Conservation (phyloP, 805 yeast species). For the Teunomyces aglyptinius region DNA sequence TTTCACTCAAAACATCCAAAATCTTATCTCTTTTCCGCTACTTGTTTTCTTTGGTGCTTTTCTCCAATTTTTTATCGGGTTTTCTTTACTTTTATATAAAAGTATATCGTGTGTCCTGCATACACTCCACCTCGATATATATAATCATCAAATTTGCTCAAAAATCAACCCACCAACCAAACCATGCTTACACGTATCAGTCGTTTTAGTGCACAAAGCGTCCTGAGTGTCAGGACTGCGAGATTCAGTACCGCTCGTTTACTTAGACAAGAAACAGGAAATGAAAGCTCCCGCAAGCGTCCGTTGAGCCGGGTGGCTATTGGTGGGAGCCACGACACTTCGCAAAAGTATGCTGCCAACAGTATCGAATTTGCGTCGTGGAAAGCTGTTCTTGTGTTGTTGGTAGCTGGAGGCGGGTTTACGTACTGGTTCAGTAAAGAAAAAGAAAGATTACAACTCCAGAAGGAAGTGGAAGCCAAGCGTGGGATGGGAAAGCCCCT, state of each 20-base stretch:
- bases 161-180: constrained; percentile 3
- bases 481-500: constrained; percentile 89
- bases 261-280: not conserved
- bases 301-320: constrained; percentile 81
- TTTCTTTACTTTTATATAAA: too few species aligned
- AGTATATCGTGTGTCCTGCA: not conserved
- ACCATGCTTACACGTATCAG: constrained; percentile 2
- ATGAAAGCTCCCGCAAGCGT: constrained; percentile 30
- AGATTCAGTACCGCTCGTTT: not conserved
- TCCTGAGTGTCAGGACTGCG: constrained; percentile 7
- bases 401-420: constrained; percentile 67
- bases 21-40: not conserved
- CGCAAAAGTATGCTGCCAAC: constrained; percentile 34
- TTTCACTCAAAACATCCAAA: too few species aligned
- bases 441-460: constrained; percentile 69
- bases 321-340: constrained; percentile 49
- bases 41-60: not conserved
- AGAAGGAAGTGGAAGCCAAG: constrained; percentile 79
- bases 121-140: not conserved
- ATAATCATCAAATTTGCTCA: not conserved
- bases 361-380: constrained; percentile 77
- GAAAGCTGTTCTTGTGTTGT: constrained; percentile 72
- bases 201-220: constrained; percentile 2
- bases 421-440: constrained; percentile 73
- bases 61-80: too few species aligned